These are phyloP conservation scores for Picochlorum costavermella DNA, from an alignment of 139 green algal genomes.

Conservation along the genomic window DNA sequence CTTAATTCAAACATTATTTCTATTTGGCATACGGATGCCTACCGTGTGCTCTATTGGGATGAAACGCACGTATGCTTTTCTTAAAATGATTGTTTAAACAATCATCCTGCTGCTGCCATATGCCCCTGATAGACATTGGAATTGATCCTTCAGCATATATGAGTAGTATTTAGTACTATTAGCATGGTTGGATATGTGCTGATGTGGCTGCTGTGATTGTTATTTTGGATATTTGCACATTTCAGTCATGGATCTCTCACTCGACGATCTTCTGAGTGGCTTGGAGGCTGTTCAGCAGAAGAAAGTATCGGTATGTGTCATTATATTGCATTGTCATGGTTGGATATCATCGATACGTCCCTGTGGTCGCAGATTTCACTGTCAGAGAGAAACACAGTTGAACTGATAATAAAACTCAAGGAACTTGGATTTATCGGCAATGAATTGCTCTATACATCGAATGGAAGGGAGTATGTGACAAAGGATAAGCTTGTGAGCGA, in stretches of 20 bases:
- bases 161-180: neutral
- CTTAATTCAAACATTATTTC: neutral
- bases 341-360: neutral
- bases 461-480: conserved; percentile 82
- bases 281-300: conserved; percentile 61
- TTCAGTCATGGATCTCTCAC: conserved; percentile 35
- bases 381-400: conserved; percentile 80
- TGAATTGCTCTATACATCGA: conserved; percentile 76
- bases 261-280: conserved; percentile 53
- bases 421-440: conserved; percentile 59
- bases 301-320: conserved; percentile 35
- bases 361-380: conserved; percentile 40
- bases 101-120: too few species aligned
- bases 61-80: neutral
- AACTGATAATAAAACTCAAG: conserved; percentile 80
- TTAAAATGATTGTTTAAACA: neutral
- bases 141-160: too few species aligned
- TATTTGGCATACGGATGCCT: neutral
- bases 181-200: neutral
- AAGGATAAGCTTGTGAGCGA: conserved; percentile 48
- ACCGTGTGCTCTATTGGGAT: too few species aligned
- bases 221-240: neutral
- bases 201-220: neutral
- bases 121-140: too few species aligned
- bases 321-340: neutral